These are phyloP conservation scores for Filosporella fistucella DNA, from an alignment of 495 filamentous ascomycete genomes.

Conservation along the genomic window DNA sequence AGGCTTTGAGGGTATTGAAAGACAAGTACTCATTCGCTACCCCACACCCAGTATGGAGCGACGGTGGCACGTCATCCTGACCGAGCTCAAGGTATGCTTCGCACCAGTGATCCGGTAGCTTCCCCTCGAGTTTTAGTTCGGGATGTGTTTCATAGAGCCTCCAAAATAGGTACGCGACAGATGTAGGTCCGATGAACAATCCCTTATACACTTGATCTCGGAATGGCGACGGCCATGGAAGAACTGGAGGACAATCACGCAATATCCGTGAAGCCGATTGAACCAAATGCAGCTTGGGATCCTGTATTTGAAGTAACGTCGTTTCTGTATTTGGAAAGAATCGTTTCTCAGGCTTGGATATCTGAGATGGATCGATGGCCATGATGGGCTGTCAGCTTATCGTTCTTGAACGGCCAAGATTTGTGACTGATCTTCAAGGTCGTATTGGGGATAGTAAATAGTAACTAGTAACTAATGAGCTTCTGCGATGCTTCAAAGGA, in stretches of 20 bases:
- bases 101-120: constrained; percentile 41
- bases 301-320: constrained; percentile 6
- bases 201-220: constrained; percentile 24
- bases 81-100: constrained; percentile 40
- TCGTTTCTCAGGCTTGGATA: not conserved
- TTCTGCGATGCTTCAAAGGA: too few species aligned
- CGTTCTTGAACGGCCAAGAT: too few species aligned
- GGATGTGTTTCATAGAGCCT: constrained; percentile 42
- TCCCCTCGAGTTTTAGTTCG: constrained; percentile 37
- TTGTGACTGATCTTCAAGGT: too few species aligned
- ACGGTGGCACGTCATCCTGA: constrained; percentile 28
- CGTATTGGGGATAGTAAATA: too few species aligned
- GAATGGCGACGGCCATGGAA: not conserved
- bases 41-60: constrained; percentile 36
- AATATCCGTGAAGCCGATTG: not conserved
- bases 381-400: too few species aligned
- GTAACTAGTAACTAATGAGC: too few species aligned
- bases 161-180: constrained; percentile 55
- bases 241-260: not conserved
- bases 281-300: constrained; percentile 1
- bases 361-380: not conserved
- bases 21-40: constrained; percentile 51
- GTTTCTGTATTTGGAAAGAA: not conserved
- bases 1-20: constrained; percentile 43
- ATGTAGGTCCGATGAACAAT: constrained; percentile 55